Conservation (phyloP, 2,329 filamentous ascomycete species). For the Alternaria ethzedia region DNA sequence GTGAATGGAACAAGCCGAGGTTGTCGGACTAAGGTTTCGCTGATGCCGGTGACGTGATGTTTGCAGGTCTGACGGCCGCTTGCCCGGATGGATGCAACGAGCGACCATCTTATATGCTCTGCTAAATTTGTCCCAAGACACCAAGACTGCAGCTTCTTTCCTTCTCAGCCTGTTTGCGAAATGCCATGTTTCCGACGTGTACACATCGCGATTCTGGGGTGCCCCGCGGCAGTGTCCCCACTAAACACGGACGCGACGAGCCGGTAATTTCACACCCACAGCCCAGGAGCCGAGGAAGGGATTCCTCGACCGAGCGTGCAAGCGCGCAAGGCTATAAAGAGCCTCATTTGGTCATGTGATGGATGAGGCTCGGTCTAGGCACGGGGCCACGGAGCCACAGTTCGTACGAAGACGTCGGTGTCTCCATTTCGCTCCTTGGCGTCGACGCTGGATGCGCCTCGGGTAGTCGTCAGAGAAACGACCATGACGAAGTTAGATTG, state of each 20-base stretch:
- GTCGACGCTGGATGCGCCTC: not conserved
- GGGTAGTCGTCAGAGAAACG: not conserved
- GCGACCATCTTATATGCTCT: not conserved
- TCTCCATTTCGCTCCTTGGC: not conserved
- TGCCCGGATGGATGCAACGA: conserved; percentile 8
- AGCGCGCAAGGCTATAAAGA: not conserved
- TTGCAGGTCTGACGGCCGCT: conserved; percentile 8
- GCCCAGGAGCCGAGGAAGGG: conserved; percentile 7
- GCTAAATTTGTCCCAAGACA: not conserved
- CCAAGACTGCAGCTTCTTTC: not conserved
- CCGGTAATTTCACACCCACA: conserved; percentile 3
- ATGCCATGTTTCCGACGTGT: not conserved
- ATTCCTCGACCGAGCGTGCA: conserved; percentile 2
- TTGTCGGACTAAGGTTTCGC: conserved; percentile 22
- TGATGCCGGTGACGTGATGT: conserved; percentile 11
- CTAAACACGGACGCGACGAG: conserved; percentile 6
- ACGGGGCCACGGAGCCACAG: not conserved
- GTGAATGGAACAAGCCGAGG: conserved; percentile 16
- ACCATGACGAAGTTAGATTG: not conserved
- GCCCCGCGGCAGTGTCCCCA: conserved; percentile 10
- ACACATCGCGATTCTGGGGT: conserved; percentile 2
- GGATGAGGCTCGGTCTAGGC: not conserved
- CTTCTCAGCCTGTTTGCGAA: not conserved
- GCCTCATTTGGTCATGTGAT: not conserved
- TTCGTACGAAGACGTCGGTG: conserved; percentile 1